Percentiles rank a stretch among this genome's conserved stretches.
These are phyloP conservation scores for Quercus bicolor DNA, from an alignment of 306 rosid genomes.

Conservation along the genomic window DNA sequence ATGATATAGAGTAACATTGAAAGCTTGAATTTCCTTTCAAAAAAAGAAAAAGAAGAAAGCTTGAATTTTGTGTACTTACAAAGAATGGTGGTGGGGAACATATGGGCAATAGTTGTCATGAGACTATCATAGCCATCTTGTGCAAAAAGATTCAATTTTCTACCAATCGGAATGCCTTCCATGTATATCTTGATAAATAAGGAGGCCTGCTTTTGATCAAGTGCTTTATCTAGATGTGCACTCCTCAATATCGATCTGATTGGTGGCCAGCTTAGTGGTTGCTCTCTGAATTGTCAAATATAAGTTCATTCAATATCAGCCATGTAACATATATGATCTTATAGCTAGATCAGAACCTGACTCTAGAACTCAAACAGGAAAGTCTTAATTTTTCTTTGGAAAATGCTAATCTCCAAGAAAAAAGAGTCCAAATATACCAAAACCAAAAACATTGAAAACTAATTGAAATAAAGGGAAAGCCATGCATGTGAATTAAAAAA, in stretches of 20 bases:
- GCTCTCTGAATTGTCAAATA: not conserved
- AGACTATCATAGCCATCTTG: slow-evolving; percentile 44
- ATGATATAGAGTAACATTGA: not conserved
- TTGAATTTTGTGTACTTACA: slow-evolving; percentile 26
- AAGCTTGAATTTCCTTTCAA: not conserved
- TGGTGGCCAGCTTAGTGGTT: slow-evolving; percentile 44
- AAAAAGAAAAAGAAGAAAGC: too few species aligned
- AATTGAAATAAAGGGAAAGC: too few species aligned
- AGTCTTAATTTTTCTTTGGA: too few species aligned
- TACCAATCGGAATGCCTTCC: slow-evolving; percentile 56
- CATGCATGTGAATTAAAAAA: too few species aligned
- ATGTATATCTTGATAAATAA: slow-evolving; percentile 46
- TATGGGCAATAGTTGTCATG: slow-evolving; percentile 35
- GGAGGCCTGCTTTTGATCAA: slow-evolving; percentile 26
- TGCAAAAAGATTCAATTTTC: slow-evolving; percentile 46
- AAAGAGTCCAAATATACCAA: too few species aligned
- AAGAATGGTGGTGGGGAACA: slow-evolving; percentile 44
- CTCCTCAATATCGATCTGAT: slow-evolving; percentile 43
- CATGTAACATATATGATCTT: too few species aligned
- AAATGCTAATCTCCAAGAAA: too few species aligned
- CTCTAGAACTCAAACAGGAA: too few species aligned
- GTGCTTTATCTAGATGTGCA: slow-evolving; percentile 31
- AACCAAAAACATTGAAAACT: too few species aligned
- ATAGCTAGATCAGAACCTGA: too few species aligned
- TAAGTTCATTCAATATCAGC: not conserved